Evolutionary conservation across 495 filamentous ascomycete species (phyloP).

Genomic region (Xylaria palmicola): DNA sequence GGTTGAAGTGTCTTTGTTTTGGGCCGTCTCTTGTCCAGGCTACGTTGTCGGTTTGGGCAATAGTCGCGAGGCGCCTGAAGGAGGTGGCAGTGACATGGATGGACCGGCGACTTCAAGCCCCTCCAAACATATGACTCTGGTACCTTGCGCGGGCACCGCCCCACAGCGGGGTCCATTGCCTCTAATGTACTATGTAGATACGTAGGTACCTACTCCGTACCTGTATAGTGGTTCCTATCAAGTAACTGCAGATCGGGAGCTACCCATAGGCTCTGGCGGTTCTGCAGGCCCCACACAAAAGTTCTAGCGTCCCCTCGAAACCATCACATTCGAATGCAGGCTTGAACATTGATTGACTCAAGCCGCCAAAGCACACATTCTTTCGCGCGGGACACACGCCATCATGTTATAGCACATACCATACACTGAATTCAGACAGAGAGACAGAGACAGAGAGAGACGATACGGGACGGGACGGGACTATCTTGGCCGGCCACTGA

Average conservation of each 20-base stretch:
- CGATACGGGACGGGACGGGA: background rate
- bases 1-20: no score
- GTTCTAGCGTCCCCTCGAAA: background rate
- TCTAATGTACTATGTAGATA: background rate
- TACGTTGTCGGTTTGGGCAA: slow-evolving; percentile 4
- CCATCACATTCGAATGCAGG: background rate
- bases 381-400: background rate
- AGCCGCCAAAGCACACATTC: background rate
- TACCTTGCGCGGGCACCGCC: background rate
- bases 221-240: no score
- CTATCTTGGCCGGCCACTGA: background rate
- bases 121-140: background rate
- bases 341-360: background rate
- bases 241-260: no score
- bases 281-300: slow-evolving; percentile 7
- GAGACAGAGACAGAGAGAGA: no score
- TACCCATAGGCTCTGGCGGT: no score
- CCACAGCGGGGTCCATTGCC: slow-evolving; percentile 20
- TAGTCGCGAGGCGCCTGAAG: slow-evolving; percentile 19
- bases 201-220: background rate
- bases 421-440: slow-evolving; percentile 3
- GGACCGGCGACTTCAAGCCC: slow-evolving; percentile 7
- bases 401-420: slow-evolving; percentile 10
- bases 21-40: background rate
- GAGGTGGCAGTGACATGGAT: slow-evolving; percentile 26